Base-by-base conservation (phyloP, 305 asterid species). In the Rubia tinctorum region DNA sequence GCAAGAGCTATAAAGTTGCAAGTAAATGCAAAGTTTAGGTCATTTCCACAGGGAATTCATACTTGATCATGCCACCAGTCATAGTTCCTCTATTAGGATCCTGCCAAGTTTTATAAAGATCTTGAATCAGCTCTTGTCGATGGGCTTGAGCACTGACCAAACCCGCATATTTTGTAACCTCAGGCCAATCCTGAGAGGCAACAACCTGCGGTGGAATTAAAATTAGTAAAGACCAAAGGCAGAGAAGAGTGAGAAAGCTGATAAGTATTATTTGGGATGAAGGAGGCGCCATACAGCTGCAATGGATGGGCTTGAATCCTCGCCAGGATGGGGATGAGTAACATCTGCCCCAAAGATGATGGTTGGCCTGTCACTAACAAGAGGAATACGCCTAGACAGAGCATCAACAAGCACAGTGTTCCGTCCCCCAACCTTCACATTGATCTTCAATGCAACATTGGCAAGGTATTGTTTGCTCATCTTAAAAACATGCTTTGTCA, bases 121-220 rank as follows among this genome's bases (percentile, higher is more conserved):
- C 99, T 75, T 95, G 92, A 55, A 95, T 93, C 40, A 95, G 92
- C 82, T 95, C 99, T 79, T 93, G 98, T 44, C 99, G 82, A 76
- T 90, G 97, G 51, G 98, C 92, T 81, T 95, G 99, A 37, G 99
- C 96, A 82, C 92, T 86, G 64, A 95, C 98, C 84, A 93, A 78
- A 22, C 97, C 98, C 22, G 98, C 97, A 73, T 95, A 95, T 68
- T 93, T 93, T 0, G 99, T 93, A 68, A 95, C 84, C 77, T 93
- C 97, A 0, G 98, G 97, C 98, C 98, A 95, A 82, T 95, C 99
- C 82, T 93, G 98, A 37, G 99, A 95, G 11, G 99, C 99, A 61
- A 95, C 99, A 66, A 95, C 99, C 99, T 95, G 84, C 27, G 75
- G 34, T 15, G 74, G 71, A 73, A 53, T n/a, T 78, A 60, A 64